Evolutionary conservation across 2,329 filamentous ascomycete genomes (phyloP).

Genomic region (Knoxdaviesia capensis): DNA sequence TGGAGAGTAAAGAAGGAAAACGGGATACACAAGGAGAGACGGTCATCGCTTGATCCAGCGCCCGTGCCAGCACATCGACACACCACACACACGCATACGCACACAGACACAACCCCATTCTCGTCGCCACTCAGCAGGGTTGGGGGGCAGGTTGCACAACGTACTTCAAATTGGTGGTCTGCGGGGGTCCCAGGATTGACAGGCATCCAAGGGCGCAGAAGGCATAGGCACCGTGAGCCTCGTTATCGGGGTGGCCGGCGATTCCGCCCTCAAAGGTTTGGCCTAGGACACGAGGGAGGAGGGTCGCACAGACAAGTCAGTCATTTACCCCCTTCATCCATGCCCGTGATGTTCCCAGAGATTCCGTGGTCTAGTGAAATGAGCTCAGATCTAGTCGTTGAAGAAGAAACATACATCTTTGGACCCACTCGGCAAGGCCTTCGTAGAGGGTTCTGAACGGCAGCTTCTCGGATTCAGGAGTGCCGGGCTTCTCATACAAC

Average conservation of each 20-base stretch:
- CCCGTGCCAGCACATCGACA: no score
- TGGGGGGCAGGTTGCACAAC: slow-evolving; percentile 11
- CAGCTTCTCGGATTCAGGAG: slow-evolving; percentile 44
- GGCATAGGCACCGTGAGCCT: slow-evolving; percentile 92
- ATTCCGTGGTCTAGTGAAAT: background rate
- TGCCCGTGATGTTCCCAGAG: no score
- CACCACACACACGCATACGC: no score
- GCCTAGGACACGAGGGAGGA: slow-evolving; percentile 23
- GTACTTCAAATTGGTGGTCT: slow-evolving; percentile 52
- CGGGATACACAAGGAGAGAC: no score
- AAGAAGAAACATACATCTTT: slow-evolving; percentile 40
- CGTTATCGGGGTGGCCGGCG: slow-evolving; percentile 62
- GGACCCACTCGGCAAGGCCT: slow-evolving; percentile 60
- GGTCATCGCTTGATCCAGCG: no score
- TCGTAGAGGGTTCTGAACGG: slow-evolving; percentile 34
- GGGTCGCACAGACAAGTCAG: background rate
- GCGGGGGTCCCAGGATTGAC: slow-evolving; percentile 63
- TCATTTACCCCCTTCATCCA: no score
- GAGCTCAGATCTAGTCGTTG: background rate
- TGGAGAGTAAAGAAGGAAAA: no score
- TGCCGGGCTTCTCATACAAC: slow-evolving; percentile 40
- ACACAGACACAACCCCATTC: no score
- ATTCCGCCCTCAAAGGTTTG: slow-evolving; percentile 95
- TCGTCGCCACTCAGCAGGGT: background rate
- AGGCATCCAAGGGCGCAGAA: slow-evolving; percentile 87